Base-by-base conservation (phyloP, 108 stramenopile species). In the Aurantiochytrium sp. region DNA sequence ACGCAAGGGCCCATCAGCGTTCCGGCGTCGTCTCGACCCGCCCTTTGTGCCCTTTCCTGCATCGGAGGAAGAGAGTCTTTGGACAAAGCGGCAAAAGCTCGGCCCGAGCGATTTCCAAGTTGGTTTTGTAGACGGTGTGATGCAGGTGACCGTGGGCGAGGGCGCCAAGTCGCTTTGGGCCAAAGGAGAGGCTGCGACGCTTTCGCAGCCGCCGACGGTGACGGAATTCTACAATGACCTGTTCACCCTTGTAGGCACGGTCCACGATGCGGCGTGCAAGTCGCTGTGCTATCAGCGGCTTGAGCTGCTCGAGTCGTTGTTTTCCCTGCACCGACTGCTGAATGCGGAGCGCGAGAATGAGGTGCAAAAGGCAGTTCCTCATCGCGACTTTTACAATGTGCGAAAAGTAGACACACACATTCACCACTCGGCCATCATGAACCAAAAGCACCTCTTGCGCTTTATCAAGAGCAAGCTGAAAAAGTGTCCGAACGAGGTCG, bases 321-420 rank as follows among this genome's bases (percentile, higher is more conserved):
- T 94, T 60, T 89, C 93, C 23, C 90, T 95, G 89, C 94, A 95
- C 89, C 42, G 60, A 35, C 51, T 94, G 23, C 92, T 95, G 25
- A 95, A 95, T 69, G 60, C 58, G 21, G 90, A 91, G 8, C 71
- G 72, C 76, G 93, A 93, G 83, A 28, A 35, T 16, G 87, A 45
- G 18, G 76, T 89, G 8, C 92, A 92, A 58, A 94, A 94, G 89
- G 89, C 92, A 16, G 93, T 94, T 0, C 94, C 94, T 18, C 93
- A 95, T 87, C 64, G 93, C 59, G 99, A 99, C 90, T 99, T 99
- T 90, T 99, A 99, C 92, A 95, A 99, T 51, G 97, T 97, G 8
- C 93, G 98, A 91, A 99, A 99, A 91, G 96, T 99, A 44, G 99
- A 99, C 90, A 99, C 99, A 90, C 99, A 99, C 90, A 98, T 99